Conservation (phyloP, 1,284 basidiomycete species). For the Ceratobasidium theobromae region DNA sequence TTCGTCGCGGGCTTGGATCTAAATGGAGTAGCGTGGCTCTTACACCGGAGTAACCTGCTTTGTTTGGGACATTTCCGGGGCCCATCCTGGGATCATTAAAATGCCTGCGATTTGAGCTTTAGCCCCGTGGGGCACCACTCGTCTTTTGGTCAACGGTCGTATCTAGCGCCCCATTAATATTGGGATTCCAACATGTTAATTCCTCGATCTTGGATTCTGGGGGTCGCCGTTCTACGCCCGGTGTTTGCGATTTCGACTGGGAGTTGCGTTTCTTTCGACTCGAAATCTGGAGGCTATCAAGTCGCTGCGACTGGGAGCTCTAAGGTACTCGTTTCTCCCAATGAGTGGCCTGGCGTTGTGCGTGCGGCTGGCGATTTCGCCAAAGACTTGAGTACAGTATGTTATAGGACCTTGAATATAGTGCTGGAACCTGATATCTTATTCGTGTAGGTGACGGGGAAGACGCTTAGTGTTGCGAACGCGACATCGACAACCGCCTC, state of each 20-base stretch:
- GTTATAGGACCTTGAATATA: background rate
- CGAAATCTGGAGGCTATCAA: constrained; percentile 31
- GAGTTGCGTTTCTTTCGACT: constrained; percentile 34
- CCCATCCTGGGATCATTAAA: too few relatives aligned
- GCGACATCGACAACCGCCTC: constrained; percentile 43
- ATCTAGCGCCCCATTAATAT: too few relatives aligned
- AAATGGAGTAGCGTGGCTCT: too few relatives aligned
- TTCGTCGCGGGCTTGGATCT: too few relatives aligned
- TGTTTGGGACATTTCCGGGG: too few relatives aligned
- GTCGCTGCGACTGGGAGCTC: constrained; percentile 33
- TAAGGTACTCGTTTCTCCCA: constrained; percentile 53
- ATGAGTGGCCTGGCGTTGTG: constrained; percentile 67
- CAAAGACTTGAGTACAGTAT: constrained; percentile 54
- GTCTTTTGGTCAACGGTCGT: too few relatives aligned
- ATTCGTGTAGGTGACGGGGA: constrained; percentile 51
- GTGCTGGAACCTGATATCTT: background rate
- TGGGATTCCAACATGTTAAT: constrained; percentile 10
- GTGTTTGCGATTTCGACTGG: constrained; percentile 13
- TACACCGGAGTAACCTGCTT: too few relatives aligned
- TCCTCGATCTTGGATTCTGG: constrained; percentile 15
- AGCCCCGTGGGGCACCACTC: too few relatives aligned
- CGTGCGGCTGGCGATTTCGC: constrained; percentile 62
- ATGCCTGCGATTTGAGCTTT: too few relatives aligned
- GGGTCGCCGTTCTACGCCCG: background rate
- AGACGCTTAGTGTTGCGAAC: constrained; percentile 53